A percentile compares a stretch with the other conserved stretches of the same genome.
These are phyloP conservation scores for Monilinia fructicola DNA, from an alignment of 2,329 filamentous ascomycete genomes.

Conservation along the genomic window DNA sequence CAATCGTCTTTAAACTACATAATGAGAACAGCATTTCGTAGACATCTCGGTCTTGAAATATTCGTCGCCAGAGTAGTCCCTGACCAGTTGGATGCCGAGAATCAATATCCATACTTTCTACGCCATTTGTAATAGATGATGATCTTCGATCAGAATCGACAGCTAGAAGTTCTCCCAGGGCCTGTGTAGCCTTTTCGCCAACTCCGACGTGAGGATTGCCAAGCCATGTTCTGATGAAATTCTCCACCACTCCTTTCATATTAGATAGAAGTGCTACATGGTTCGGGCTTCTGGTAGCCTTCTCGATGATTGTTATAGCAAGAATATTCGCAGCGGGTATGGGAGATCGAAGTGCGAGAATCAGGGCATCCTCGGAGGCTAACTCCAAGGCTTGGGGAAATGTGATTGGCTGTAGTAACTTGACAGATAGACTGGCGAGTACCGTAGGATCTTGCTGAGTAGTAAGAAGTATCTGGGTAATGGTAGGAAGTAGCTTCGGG, in stretches of 20 bases:
- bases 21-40: conserved; percentile 50
- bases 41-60: conserved; percentile 49
- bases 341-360: conserved; percentile 54
- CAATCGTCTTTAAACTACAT: conserved; percentile 36
- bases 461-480: conserved; percentile 53
- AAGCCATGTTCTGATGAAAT: conserved; percentile 54
- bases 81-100: conserved; percentile 49
- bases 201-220: conserved; percentile 54
- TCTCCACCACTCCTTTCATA: conserved; percentile 50
- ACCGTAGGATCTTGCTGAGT: conserved; percentile 52
- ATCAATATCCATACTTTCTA: conserved; percentile 41
- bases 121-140: conserved; percentile 37
- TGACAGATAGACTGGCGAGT: conserved; percentile 54
- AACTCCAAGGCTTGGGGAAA: conserved; percentile 54
- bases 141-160: conserved; percentile 50
- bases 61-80: conserved; percentile 53
- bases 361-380: conserved; percentile 51
- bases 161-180: conserved; percentile 55
- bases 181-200: conserved; percentile 52
- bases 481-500: conserved; percentile 52
- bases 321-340: conserved; percentile 58
- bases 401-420: conserved; percentile 54
- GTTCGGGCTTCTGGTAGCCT: conserved; percentile 50
- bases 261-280: conserved; percentile 53
- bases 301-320: conserved; percentile 56